phyloP scores from a whole-genome alignment of 331 rosid genomes.

The Stylosanthes scabra region DNA sequence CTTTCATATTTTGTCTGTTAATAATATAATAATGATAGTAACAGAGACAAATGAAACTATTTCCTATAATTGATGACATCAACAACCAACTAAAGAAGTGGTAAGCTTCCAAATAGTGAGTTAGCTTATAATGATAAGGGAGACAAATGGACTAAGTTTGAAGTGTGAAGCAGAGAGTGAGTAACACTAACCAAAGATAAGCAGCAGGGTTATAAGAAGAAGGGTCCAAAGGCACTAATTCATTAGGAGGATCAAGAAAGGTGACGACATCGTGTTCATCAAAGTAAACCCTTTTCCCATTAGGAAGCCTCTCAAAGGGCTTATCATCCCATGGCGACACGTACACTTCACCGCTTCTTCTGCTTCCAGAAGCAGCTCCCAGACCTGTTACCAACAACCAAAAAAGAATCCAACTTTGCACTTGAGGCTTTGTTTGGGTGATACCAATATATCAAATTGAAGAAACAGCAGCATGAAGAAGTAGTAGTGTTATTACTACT shows the following conservation, averaged over 20 bases:
- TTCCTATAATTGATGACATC: too few species aligned
- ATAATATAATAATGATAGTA: too few species aligned
- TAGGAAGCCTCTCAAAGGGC: conserved; percentile 71
- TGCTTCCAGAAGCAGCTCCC: conserved; percentile 11
- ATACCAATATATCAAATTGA: not conserved
- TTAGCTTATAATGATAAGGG: too few species aligned
- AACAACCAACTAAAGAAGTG: too few species aligned
- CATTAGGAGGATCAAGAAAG: conserved; percentile 84
- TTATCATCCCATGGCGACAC: conserved; percentile 67
- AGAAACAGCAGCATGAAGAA: not conserved
- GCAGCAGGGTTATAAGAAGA: conserved; percentile 84
- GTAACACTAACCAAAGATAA: conserved; percentile 79
- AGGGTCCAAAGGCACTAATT: conserved; percentile 69
- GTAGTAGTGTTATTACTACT: not conserved
- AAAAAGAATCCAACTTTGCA: conserved; percentile 6
- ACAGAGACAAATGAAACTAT: not conserved
- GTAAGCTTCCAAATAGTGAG: not conserved
- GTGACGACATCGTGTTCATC: conserved; percentile 85
- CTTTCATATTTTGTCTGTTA: not conserved
- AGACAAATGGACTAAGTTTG: too few species aligned
- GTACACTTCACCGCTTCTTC: conserved; percentile 13
- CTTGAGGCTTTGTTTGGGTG: not conserved
- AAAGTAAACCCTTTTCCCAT: conserved; percentile 61
- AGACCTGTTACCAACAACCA: conserved; percentile 39
- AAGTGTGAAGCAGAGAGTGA: not conserved